Percentiles rank a stretch among this genome's conserved stretches.
Conservation (phyloP, 2,329 filamentous ascomycete genomes). For the Aspergillus fumigatus region DNA sequence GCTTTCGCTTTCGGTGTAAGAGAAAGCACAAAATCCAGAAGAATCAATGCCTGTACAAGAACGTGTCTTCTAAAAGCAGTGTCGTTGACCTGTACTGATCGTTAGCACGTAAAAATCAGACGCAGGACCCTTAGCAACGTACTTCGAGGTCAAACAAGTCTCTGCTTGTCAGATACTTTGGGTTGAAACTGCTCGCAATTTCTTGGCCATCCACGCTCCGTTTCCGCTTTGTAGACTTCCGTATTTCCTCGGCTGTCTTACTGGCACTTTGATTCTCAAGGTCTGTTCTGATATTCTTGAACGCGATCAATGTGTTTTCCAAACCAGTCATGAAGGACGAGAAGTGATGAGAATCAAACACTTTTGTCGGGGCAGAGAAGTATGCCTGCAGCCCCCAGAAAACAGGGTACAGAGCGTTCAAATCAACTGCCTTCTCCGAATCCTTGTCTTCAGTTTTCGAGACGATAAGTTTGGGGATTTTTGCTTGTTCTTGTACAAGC, state of each 20-base stretch:
- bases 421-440: slow-evolving; percentile 51
- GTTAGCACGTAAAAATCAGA: slow-evolving; percentile 18
- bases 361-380: slow-evolving; percentile 81
- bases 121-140: slow-evolving; percentile 21
- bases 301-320: slow-evolving; percentile 63
- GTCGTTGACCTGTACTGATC: slow-evolving; percentile 69
- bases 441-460: slow-evolving; percentile 17
- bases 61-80: slow-evolving; percentile 91
- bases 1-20: slow-evolving; percentile 77
- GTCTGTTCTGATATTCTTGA: slow-evolving; percentile 65
- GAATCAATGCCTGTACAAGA: slow-evolving; percentile 88
- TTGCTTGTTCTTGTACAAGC: slow-evolving; percentile 9
- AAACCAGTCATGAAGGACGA: slow-evolving; percentile 59
- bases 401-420: slow-evolving; percentile 74
- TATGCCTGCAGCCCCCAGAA: slow-evolving; percentile 93
- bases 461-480: slow-evolving; percentile 24
- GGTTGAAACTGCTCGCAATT: slow-evolving; percentile 75
- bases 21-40: slow-evolving; percentile 93
- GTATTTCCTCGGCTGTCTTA: slow-evolving; percentile 60
- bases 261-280: slow-evolving; percentile 60
- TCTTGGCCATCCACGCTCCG: slow-evolving; percentile 58
- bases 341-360: slow-evolving; percentile 71
- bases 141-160: slow-evolving; percentile 95
- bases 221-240: slow-evolving; percentile 67
- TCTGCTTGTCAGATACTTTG: slow-evolving; percentile 95